Percentiles rank a stretch among this genome's conserved stretches.
These are phyloP conservation scores for Tylopilus sp. DNA, from an alignment of 768 basidiomycete genomes.

Conservation along the genomic window DNA sequence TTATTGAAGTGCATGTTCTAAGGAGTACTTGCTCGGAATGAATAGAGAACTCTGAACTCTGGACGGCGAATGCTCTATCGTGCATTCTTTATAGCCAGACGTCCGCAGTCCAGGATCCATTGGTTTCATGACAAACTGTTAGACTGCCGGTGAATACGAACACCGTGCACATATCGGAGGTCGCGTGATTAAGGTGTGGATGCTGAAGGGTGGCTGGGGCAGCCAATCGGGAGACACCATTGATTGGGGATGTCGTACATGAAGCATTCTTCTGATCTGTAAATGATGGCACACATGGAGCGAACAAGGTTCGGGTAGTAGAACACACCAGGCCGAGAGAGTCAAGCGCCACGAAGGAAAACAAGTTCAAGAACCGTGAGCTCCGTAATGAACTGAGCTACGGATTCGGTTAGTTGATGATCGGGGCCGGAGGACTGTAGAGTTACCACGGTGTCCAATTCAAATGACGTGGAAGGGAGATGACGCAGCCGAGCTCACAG, in stretches of 20 bases:
- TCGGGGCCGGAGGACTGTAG: neutral
- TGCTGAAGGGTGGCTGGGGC: neutral
- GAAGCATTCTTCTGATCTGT: neutral
- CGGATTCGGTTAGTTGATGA: neutral
- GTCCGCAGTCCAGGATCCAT: neutral
- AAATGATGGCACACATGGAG: neutral
- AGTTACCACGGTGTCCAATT: neutral
- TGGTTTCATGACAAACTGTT: slow-evolving; percentile 6
- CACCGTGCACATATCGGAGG: neutral
- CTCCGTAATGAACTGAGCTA: neutral
- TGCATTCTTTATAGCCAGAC: slow-evolving; percentile 12
- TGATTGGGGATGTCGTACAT: neutral
- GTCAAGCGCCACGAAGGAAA: slow-evolving; percentile 6
- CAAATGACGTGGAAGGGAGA: neutral
- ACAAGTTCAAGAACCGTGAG: neutral
- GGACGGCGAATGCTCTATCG: neutral
- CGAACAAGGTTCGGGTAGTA: neutral
- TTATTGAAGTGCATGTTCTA: slow-evolving; percentile 8
- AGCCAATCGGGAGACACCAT: neutral
- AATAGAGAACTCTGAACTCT: neutral
- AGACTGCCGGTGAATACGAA: slow-evolving; percentile 6
- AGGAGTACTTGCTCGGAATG: neutral
- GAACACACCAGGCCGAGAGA: neutral
- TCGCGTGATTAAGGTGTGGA: neutral
- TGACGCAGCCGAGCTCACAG: neutral